Base-by-base conservation (phyloP, 2,329 filamentous ascomycete species). In the Pseudonectria buxi region DNA sequence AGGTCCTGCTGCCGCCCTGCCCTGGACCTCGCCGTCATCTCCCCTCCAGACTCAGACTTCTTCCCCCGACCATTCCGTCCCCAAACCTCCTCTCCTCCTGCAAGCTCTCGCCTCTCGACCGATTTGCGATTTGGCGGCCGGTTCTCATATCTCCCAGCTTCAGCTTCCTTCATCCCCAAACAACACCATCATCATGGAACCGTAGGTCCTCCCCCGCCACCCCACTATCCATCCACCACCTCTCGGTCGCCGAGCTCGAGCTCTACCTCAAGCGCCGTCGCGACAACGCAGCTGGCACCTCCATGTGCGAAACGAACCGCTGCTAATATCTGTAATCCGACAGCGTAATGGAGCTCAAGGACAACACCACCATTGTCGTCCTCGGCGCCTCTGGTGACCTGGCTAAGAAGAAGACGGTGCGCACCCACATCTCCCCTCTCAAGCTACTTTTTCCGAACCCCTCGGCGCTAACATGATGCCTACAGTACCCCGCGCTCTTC, bases 371-470 rank as follows among this genome's bases (percentile, higher is more conserved):
- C 60, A 94, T 98, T 57, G 78, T 98, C 56, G 92, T 98, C 55
- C 81, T 98, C 51, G 92, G 92, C 57, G 92, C 92, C 49, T 98
- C 92, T 35, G 92, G 92, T 57, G 92, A 98, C 74, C 71, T 98
- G 51, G 92, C 92, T 33, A 98, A 98, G 78, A 98, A 98, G 83
- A 98, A 98, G 82, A 98, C 92, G 30, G 88, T 94, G 68, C 62
- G 79, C 37, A 37, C 31, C 37, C 33, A 33, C 30, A 27, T 43
- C 39, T 35, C 39, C 35, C 33, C 40, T 33, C 36, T 28, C 32
- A 40, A 28, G 36, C 35, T 37, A 33, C 37, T 44, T 38, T 36
- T 41, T 31, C 40, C 25, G 28, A 25, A 30, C 26, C 30, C 13
- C 33, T 15, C 30, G 42, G 33, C 39, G 46, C 51, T 54, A 46